Evolutionary conservation across 805 yeast species (phyloP).

Genomic region (Wickerhamiella australiensis): DNA sequence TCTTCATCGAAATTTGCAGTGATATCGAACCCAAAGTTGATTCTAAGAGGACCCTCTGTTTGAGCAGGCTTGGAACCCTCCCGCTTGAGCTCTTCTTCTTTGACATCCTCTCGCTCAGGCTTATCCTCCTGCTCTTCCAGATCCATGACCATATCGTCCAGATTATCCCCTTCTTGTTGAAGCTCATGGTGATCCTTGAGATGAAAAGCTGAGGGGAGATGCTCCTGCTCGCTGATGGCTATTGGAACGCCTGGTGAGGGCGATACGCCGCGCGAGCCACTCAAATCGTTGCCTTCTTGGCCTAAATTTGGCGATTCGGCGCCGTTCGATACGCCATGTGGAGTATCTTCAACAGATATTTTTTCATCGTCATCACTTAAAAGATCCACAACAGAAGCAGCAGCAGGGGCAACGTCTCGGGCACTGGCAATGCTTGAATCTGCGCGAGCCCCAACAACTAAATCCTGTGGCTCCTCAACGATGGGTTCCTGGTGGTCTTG

Average conservation of each 20-base stretch:
- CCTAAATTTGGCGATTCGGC: too few species aligned
- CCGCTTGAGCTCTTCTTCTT: too few species aligned
- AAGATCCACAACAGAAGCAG: not conserved
- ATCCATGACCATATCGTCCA: not conserved
- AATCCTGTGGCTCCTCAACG: not conserved
- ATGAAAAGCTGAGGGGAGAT: not conserved
- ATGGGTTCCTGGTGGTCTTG: too few species aligned
- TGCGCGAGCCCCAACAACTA: too few species aligned
- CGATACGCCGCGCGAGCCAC: not conserved
- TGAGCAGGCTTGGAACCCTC: not conserved
- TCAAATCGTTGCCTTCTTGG: too few species aligned
- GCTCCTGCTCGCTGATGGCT: not conserved
- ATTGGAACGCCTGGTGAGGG: not conserved
- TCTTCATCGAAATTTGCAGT: slow-evolving; percentile 5
- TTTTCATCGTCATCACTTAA: not conserved
- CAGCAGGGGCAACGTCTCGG: not conserved
- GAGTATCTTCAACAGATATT: not conserved
- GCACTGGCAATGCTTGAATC: not conserved
- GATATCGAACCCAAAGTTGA: slow-evolving; percentile 8
- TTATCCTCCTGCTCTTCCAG: not conserved
- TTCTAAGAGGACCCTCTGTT: not conserved
- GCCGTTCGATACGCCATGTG: too few species aligned
- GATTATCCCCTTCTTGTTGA: too few species aligned
- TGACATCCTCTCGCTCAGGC: too few species aligned
- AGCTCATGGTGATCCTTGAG: not conserved